Percentiles rank a stretch among this genome's conserved stretches.
These are phyloP conservation scores for Malbranchea cinnamomea DNA, from an alignment of 2,329 filamentous ascomycete species.

Conservation along the genomic window DNA sequence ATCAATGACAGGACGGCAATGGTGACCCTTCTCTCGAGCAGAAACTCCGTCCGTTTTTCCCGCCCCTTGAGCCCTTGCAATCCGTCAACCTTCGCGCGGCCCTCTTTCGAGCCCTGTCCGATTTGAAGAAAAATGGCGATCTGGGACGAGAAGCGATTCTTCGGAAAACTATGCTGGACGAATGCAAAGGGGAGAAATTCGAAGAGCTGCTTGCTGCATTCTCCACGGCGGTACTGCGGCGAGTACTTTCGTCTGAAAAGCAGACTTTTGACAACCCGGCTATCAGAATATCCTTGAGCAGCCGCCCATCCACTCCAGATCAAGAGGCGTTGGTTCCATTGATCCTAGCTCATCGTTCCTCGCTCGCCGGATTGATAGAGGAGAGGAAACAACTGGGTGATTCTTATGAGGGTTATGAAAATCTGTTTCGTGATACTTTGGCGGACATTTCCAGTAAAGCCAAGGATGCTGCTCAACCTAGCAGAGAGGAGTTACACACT, in stretches of 20 bases:
- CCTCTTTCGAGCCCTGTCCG: slow-evolving; percentile 64
- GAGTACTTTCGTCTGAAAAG: slow-evolving; percentile 30
- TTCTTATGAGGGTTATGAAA: slow-evolving; percentile 50
- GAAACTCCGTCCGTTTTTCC: slow-evolving; percentile 85
- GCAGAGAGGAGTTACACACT: not conserved
- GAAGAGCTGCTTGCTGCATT: slow-evolving; percentile 76
- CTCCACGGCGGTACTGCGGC: slow-evolving; percentile 68
- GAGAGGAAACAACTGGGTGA: slow-evolving; percentile 45
- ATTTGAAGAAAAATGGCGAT: slow-evolving; percentile 73
- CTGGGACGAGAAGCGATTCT: slow-evolving; percentile 67
- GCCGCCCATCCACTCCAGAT: slow-evolving; percentile 17
- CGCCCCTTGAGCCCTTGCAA: slow-evolving; percentile 76
- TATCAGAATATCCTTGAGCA: slow-evolving; percentile 38
- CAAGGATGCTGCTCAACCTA: slow-evolving; percentile 12
- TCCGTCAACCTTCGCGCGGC: slow-evolving; percentile 80
- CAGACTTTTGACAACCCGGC: slow-evolving; percentile 20
- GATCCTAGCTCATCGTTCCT: slow-evolving; percentile 56
- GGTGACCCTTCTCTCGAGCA: slow-evolving; percentile 22
- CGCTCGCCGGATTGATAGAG: slow-evolving; percentile 44
- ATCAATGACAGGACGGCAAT: not conserved
- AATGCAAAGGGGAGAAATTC: slow-evolving; percentile 82
- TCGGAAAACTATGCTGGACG: slow-evolving; percentile 90
- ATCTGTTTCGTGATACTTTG: slow-evolving; percentile 48
- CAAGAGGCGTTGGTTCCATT: slow-evolving; percentile 42
- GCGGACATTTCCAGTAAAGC: slow-evolving; percentile 26